Evolutionary conservation across 139 green algal genomes (phyloP).

Genomic region (Chlamydomonas eustigma): DNA sequence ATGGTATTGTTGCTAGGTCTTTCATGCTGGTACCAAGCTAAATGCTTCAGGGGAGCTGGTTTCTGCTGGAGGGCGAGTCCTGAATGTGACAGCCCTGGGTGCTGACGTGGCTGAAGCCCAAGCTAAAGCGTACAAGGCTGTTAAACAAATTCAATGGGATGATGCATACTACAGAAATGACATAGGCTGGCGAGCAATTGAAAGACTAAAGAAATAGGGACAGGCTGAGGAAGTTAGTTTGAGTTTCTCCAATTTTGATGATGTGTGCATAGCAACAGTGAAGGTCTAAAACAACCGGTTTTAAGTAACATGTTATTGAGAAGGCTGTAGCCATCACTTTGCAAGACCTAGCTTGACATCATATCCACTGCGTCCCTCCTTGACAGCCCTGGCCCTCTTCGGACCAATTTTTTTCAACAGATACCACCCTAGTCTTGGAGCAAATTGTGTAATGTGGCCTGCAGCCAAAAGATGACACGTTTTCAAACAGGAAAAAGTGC

Average conservation of each 20-base stretch:
- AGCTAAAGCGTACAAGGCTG: conserved; percentile 71
- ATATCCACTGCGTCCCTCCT: conserved; percentile 58
- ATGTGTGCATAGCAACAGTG: too few species aligned
- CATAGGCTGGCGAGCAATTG: conserved; percentile 83
- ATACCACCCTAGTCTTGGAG: conserved; percentile 49
- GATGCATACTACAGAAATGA: conserved; percentile 82
- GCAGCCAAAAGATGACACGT: too few species aligned
- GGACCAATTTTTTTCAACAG: conserved; percentile 71
- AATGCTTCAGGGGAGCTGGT: conserved; percentile 52
- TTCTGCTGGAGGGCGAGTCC: conserved; percentile 69
- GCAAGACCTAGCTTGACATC: conserved; percentile 38
- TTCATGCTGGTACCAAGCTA: conserved; percentile 77
- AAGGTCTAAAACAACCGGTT: too few species aligned
- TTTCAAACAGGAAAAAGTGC: too few species aligned
- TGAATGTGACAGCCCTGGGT: conserved; percentile 76
- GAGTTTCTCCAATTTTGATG: too few species aligned
- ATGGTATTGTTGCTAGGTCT: conserved; percentile 62
- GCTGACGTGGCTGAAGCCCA: conserved; percentile 66
- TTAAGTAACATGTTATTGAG: too few species aligned
- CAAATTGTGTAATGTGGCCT: conserved; percentile 59
- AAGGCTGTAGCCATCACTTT: too few species aligned
- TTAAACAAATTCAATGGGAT: conserved; percentile 74
- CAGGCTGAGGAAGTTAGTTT: too few species aligned
- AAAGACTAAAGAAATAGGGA: conserved; percentile 24
- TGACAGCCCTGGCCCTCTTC: conserved; percentile 47